A percentile compares a stretch with the other conserved stretches of the same genome.
Evolutionary conservation across 1,284 basidiomycete species (phyloP).

Genomic region (Hemileia vastatrix): DNA sequence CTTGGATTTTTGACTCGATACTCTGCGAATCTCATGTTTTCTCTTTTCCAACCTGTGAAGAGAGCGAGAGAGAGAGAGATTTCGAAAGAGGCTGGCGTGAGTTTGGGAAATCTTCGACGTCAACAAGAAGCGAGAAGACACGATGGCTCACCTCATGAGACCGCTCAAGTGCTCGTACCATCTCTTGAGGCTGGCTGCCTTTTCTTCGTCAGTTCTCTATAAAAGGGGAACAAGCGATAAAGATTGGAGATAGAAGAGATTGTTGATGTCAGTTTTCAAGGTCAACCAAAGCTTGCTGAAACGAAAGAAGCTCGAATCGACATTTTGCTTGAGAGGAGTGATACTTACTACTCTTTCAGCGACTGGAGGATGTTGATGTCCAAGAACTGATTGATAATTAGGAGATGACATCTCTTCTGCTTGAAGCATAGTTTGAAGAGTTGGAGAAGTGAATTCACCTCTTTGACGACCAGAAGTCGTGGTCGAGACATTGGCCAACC

Average conservation of each 20-base stretch:
- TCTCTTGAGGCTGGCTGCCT: neutral
- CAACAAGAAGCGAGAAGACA: neutral
- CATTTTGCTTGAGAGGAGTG: neutral
- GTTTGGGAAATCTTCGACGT: too few species aligned
- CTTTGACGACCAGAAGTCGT: neutral
- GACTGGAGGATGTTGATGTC: neutral
- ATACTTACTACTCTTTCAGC: neutral
- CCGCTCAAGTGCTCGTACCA: neutral
- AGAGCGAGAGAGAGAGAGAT: neutral
- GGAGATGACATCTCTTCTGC: neutral
- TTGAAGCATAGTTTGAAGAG: neutral
- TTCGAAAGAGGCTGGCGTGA: too few species aligned
- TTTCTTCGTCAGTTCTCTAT: neutral
- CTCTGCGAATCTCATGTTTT: neutral
- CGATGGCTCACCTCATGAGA: neutral
- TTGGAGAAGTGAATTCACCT: neutral
- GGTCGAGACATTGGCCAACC: too few species aligned
- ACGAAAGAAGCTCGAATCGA: too few species aligned
- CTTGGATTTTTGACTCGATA: neutral
- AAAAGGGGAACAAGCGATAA: neutral
- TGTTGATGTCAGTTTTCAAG: neutral
- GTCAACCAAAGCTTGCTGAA: too few species aligned
- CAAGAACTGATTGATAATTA: neutral
- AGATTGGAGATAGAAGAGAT: neutral
- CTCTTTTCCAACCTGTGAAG: neutral